A percentile compares a stretch with the other conserved stretches of the same genome.
phyloP scores from a whole-genome alignment of 768 basidiomycete species.

The Boletellus ananas region DNA sequence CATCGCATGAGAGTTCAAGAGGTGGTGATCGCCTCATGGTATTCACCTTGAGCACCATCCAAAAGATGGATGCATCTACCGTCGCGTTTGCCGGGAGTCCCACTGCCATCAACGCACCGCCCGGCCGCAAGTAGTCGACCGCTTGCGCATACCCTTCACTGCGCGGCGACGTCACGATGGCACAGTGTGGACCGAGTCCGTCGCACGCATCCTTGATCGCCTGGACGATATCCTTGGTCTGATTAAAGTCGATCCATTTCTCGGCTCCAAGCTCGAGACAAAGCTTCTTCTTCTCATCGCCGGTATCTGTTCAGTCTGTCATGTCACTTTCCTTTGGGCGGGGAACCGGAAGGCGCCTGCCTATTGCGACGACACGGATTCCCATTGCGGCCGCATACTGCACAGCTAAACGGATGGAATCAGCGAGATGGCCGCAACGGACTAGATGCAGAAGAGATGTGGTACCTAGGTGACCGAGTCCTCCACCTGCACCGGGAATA shows the following conservation, averaged over 20 bases:
- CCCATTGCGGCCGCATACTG: constrained; percentile 81
- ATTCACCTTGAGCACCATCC: constrained; percentile 57
- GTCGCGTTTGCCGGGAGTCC: constrained; percentile 64
- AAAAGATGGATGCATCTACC: constrained; percentile 64
- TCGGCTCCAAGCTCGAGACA: constrained; percentile 65
- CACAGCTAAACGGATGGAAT: constrained; percentile 41
- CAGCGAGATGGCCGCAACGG: neutral
- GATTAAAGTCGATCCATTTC: constrained; percentile 74
- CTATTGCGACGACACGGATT: constrained; percentile 75
- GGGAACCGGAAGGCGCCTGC: no score
- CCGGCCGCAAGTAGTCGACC: constrained; percentile 69
- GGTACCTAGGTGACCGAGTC: constrained; percentile 75
- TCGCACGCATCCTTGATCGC: constrained; percentile 61
- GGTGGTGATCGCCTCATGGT: neutral
- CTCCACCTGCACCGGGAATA: constrained; percentile 75
- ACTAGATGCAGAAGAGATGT: neutral
- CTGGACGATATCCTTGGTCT: constrained; percentile 58
- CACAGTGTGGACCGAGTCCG: constrained; percentile 71
- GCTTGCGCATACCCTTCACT: constrained; percentile 48
- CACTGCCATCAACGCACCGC: constrained; percentile 74
- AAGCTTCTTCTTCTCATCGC: constrained; percentile 65
- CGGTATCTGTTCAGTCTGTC: constrained; percentile 59
- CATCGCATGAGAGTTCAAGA: neutral
- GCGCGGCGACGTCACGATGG: constrained; percentile 56
- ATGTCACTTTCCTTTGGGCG: no score